These are phyloP conservation scores for Stevia rebaudiana DNA, from an alignment of 140 eudicot genomes.

Conservation along the genomic window DNA sequence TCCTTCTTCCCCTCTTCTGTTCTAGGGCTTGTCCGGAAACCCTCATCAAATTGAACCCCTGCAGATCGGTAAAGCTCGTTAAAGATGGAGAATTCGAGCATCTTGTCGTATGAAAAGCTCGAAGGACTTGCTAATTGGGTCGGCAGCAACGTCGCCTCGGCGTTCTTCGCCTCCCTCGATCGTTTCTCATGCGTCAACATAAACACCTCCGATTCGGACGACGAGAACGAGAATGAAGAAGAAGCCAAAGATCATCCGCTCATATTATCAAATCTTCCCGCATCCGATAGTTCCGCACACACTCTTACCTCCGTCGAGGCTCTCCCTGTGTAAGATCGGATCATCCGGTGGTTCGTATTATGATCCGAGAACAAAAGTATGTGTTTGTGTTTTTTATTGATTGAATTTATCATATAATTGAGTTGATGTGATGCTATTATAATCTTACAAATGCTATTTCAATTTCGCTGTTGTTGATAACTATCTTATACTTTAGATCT, in stretches of 20 bases:
- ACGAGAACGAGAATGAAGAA: conserved; percentile 51
- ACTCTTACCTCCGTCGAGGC: conserved; percentile 41
- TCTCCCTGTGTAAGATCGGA: conserved; percentile 63
- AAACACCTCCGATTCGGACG: conserved; percentile 63
- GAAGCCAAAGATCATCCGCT: conserved; percentile 76
- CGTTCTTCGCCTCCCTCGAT: conserved; percentile 76
- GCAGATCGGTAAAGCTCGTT: not conserved
- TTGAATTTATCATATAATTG: conserved; percentile 14
- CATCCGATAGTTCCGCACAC: conserved; percentile 28
- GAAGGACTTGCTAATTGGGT: conserved; percentile 67
- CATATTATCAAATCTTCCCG: conserved; percentile 32
- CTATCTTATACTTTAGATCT: not conserved
- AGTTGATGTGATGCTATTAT: conserved; percentile 14
- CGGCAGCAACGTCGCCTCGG: conserved; percentile 69
- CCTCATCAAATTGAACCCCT: not conserved
- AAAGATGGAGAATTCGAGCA: conserved; percentile 50
- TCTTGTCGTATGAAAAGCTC: conserved; percentile 46
- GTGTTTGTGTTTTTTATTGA: conserved; percentile 5
- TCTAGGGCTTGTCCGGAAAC: conserved; percentile 18
- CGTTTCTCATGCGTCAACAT: conserved; percentile 80
- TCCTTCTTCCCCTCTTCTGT: not conserved
- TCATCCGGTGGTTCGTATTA: not conserved
- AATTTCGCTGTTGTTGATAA: conserved; percentile 8
- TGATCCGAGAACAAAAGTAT: conserved; percentile 12
- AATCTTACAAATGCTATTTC: conserved; percentile 11